phyloP scores from a whole-genome alignment of 78 protist genomes.

The Dictyostelium purpureum region DNA sequence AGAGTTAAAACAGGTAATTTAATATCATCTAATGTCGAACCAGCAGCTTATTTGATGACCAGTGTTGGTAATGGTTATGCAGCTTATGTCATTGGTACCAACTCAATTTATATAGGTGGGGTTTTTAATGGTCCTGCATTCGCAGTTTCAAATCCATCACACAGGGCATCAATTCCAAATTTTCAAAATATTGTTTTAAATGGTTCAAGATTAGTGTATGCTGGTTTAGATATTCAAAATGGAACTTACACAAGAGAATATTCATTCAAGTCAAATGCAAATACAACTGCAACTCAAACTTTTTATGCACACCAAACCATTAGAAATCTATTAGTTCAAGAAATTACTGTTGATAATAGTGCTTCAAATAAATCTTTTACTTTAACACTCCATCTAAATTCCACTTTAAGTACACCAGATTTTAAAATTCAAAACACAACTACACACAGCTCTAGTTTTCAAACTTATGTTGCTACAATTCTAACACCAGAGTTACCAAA shows the following conservation, averaged over 20 bases:
- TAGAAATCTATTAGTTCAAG: slow-evolving; percentile 42
- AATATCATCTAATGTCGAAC: slow-evolving; percentile 16
- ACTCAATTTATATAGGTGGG: slow-evolving; percentile 41
- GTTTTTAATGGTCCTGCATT: slow-evolving; percentile 41
- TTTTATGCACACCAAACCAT: slow-evolving; percentile 41
- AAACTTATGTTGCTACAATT: not conserved
- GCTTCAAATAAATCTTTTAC: not conserved
- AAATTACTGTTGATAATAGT: slow-evolving; percentile 43
- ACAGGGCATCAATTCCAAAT: slow-evolving; percentile 59
- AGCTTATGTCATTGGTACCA: slow-evolving; percentile 22
- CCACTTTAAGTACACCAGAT: not conserved
- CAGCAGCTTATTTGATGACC: slow-evolving; percentile 24
- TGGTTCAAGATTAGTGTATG: slow-evolving; percentile 5
- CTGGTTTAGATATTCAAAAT: slow-evolving; percentile 68
- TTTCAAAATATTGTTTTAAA: slow-evolving; percentile 3
- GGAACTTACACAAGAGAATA: slow-evolving; percentile 57
- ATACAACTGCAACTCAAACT: not conserved
- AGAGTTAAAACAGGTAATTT: slow-evolving; percentile 27
- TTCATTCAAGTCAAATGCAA: not conserved
- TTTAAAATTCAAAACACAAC: not conserved
- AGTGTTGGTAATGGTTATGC: slow-evolving; percentile 73
- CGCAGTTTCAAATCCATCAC: not conserved
- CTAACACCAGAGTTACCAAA: slow-evolving; percentile 40
- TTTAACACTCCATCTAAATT: not conserved
- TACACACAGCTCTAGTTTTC: not conserved